Conservation (phyloP, 2,329 filamentous ascomycete species). For the Malbranchea cinnamomea region DNA sequence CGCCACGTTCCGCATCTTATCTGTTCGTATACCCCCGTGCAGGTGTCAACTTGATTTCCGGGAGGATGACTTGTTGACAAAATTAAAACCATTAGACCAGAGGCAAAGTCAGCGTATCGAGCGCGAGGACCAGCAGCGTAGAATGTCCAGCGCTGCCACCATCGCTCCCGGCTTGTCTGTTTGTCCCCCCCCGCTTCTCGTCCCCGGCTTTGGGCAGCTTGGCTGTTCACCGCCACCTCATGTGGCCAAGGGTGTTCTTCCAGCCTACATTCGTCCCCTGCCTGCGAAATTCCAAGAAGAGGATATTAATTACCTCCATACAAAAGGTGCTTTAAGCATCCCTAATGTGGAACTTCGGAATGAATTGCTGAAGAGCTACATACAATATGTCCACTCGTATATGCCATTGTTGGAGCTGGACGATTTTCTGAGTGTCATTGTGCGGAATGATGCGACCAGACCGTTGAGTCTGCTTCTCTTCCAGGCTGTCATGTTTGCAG, state of each 20-base stretch:
- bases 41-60: conserved; percentile 6
- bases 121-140: conserved; percentile 32
- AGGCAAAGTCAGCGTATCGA: conserved; percentile 30
- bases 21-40: conserved; percentile 35
- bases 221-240: conserved; percentile 33
- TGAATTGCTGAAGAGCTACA: conserved; percentile 65
- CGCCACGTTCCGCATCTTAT: conserved; percentile 50
- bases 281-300: conserved; percentile 63
- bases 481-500: conserved; percentile 90
- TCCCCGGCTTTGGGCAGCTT: conserved; percentile 10
- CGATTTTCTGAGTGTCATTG: conserved; percentile 43
- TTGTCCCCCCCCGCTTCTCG: conserved; percentile 22
- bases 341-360: conserved; percentile 58
- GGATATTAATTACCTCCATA: conserved; percentile 67
- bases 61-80: too few relatives aligned
- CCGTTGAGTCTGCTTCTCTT: conserved; percentile 76
- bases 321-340: conserved; percentile 71
- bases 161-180: conserved; percentile 21
- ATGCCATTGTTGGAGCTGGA: conserved; percentile 71
- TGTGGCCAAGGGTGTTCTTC: conserved; percentile 32
- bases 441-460: conserved; percentile 50
- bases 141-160: conserved; percentile 26
- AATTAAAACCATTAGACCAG: conserved; percentile 36
- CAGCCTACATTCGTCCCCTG: conserved; percentile 63
- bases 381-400: conserved; percentile 84